These are phyloP conservation scores for Eimeria zaria DNA, from an alignment of 169 alveolate species.

Conservation along the genomic window DNA sequence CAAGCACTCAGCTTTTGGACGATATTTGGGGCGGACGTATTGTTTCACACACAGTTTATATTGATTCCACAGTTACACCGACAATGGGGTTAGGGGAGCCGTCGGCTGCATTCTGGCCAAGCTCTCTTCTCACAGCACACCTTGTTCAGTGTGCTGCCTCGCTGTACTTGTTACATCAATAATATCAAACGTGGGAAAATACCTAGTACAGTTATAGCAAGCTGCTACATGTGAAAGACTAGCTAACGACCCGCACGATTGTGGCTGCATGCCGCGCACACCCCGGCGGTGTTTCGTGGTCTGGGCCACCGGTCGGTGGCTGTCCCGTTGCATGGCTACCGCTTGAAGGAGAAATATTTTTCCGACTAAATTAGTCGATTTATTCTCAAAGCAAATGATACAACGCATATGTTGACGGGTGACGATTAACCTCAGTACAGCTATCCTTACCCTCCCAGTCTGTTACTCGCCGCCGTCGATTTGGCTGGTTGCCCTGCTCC, in stretches of 20 bases:
- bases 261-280: neutral
- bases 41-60: neutral
- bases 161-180: neutral
- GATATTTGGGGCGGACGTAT: neutral
- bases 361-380: neutral
- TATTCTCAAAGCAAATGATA: neutral
- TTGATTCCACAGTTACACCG: neutral
- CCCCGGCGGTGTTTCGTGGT: slow-evolving; percentile 30
- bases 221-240: neutral
- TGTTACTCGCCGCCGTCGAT: neutral
- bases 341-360: neutral
- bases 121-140: neutral
- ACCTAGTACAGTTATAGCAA: neutral
- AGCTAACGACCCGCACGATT: neutral
- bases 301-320: slow-evolving; percentile 24
- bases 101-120: neutral
- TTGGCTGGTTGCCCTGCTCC: neutral
- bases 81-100: too few relatives aligned
- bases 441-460: neutral
- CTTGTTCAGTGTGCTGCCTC: neutral
- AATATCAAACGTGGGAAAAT: neutral
- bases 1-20: neutral
- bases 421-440: neutral
- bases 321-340: neutral
- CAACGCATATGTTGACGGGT: neutral